Evolutionary conservation across 139 green algal species (phyloP), one percentile per base, ranked within the genome.

Genomic region (Tetradesmus obliquus): DNA sequence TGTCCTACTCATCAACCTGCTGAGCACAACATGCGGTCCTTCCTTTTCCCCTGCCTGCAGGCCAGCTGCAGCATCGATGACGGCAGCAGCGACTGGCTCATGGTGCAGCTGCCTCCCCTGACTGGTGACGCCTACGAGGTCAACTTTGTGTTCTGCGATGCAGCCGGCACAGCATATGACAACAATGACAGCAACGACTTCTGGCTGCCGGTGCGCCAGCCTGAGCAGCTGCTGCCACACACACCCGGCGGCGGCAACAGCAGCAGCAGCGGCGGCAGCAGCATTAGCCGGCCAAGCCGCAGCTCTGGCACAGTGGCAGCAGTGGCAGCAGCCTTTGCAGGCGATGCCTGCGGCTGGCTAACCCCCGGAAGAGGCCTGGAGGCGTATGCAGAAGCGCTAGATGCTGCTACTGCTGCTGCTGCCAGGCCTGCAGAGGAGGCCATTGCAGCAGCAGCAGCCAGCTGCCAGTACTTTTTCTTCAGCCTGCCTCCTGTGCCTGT

Each of bases 101-200:
- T 62, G 19, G 81, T 19, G 19, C 8, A 60, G 53, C 53, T 86
- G 53, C 81, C 81, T 2, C 53, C 8, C 1, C 81, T 94, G 55
- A 92, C 93, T 2, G 20, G 79, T 0, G 87, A 93, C 12, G 89
- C 89, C 1, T 95, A 93, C 45, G 93, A 95, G 66, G 91, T 95
- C 89, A 88, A 95, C 86, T 88, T 94, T 86, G 93, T 90, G 12
- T 90, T 95, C 55, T 91, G 57, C 1, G 24, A 91, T 51, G 76
- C 22, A 22, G n/a, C 87, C 57, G 72, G 66, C 66, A 76, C 66
- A 76, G 66, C 66, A 76, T 76, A 76, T 24, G 66, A 76, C 66
- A 76, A 76, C 66, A 76, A 76, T 19, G 66, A 76, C 66, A 76
- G 66, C 66, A 76, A 76, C 66, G 66, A 76, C 66, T 76, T 76